These are phyloP conservation scores for Xylariaceae sp. DNA, from an alignment of 2,329 filamentous ascomycete genomes.

Conservation along the genomic window DNA sequence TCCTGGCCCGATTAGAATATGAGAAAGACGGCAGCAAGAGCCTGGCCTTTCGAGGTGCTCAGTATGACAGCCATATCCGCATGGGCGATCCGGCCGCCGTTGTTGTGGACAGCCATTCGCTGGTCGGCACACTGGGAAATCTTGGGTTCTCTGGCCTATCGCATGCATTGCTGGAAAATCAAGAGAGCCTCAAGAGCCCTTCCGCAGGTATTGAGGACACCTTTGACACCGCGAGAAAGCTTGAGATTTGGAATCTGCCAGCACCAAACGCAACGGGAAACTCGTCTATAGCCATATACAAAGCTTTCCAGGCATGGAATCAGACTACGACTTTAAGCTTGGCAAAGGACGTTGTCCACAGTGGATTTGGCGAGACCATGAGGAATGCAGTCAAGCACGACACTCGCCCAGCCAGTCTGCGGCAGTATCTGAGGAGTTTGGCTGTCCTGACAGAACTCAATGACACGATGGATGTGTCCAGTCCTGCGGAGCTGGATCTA, in stretches of 20 bases:
- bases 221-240: slow-evolving; percentile 68
- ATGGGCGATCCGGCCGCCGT: slow-evolving; percentile 46
- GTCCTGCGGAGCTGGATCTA: slow-evolving; percentile 51
- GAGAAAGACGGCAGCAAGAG: slow-evolving; percentile 83
- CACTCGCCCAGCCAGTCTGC: slow-evolving; percentile 43
- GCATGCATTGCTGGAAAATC: slow-evolving; percentile 65
- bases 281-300: slow-evolving; percentile 66
- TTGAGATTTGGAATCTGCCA: slow-evolving; percentile 89
- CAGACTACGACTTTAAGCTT: slow-evolving; percentile 50
- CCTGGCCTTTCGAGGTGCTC: slow-evolving; percentile 82
- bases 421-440: slow-evolving; percentile 52
- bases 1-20: slow-evolving; percentile 78
- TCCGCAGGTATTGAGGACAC: slow-evolving; percentile 60
- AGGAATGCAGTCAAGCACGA: slow-evolving; percentile 42
- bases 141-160: slow-evolving; percentile 83
- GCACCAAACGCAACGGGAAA: slow-evolving; percentile 56
- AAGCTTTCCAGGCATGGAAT: slow-evolving; percentile 71
- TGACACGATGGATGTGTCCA: slow-evolving; percentile 59
- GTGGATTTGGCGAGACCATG: slow-evolving; percentile 56
- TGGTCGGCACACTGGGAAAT: slow-evolving; percentile 69
- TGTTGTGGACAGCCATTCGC: slow-evolving; percentile 53
- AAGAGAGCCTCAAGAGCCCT: slow-evolving; percentile 52
- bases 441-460: slow-evolving; percentile 76
- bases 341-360: slow-evolving; percentile 52
- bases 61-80: slow-evolving; percentile 79